Percentiles rank a stretch among this genome's conserved stretches.
These are phyloP conservation scores for Pelagophyceae sp. DNA, from an alignment of 352 stramenopile species.

Conservation along the genomic window DNA sequence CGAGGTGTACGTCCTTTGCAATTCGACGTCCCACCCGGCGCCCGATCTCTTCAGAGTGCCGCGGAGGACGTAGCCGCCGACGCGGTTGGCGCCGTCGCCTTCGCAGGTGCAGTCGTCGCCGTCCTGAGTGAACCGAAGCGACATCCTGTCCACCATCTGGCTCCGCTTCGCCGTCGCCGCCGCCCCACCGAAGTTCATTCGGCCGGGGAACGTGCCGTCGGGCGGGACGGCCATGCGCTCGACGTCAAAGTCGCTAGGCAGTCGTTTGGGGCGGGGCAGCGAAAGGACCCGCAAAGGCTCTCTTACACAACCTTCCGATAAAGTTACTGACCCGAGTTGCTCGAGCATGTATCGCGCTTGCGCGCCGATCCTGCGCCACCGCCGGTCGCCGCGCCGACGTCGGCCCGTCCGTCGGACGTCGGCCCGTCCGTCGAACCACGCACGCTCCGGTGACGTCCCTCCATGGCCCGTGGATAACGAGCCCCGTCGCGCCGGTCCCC, in stretches of 20 bases:
- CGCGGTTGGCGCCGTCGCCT: background rate
- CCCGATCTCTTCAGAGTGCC: background rate
- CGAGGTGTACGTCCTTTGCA: background rate
- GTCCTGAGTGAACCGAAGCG: background rate
- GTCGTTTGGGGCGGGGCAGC: too few species aligned
- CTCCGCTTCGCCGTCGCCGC: background rate
- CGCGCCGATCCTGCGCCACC: background rate
- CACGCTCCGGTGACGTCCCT: background rate
- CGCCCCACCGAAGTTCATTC: background rate
- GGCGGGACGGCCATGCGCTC: background rate
- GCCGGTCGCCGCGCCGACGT: too few species aligned
- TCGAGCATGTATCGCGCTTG: background rate
- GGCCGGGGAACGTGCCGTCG: background rate
- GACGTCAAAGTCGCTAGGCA: background rate
- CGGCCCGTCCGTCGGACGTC: too few species aligned
- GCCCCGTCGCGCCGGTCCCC: background rate
- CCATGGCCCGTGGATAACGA: background rate
- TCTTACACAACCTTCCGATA: too few species aligned
- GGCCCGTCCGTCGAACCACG: background rate
- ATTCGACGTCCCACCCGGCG: background rate
- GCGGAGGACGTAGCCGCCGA: background rate
- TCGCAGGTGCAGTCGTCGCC: background rate
- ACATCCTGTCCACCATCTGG: slow-evolving; percentile 6
- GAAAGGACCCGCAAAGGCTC: too few species aligned
- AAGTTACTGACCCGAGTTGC: background rate